Evolutionary conservation across 345 rosid species (phyloP).

Genomic region (Adansonia digitata): DNA sequence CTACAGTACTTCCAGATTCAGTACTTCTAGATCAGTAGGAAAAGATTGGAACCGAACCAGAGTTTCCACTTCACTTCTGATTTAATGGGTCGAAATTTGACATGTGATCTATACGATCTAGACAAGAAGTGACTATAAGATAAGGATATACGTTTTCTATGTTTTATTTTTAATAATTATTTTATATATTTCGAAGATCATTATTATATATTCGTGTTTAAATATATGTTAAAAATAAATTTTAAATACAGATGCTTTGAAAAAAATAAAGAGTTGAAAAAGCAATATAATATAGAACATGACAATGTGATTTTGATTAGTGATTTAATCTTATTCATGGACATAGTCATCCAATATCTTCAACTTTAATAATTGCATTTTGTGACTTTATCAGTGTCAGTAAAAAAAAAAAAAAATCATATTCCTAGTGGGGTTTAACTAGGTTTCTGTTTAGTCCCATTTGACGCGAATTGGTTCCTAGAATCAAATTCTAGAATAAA

Average conservation of each 20-base stretch:
- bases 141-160: too few species aligned
- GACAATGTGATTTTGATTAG: neutral
- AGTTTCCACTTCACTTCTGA: neutral
- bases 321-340: constrained; percentile 9
- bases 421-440: neutral
- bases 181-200: too few species aligned
- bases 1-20: neutral
- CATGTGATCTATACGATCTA: too few species aligned
- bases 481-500: constrained; percentile 1
- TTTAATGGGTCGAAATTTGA: neutral
- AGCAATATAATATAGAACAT: neutral
- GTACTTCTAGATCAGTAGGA: too few species aligned
- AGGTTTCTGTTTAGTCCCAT: neutral
- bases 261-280: too few species aligned
- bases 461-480: neutral
- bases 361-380: constrained; percentile 27
- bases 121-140: too few species aligned
- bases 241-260: too few species aligned
- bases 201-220: too few species aligned
- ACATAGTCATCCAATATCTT: constrained; percentile 25
- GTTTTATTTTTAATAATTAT: too few species aligned
- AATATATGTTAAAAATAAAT: too few species aligned
- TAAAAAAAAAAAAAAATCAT: neutral
- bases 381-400: neutral
- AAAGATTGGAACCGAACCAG: neutral